Evolutionary conservation across 2,329 filamentous ascomycete species (phyloP).

Genomic region (Clonostachys rosea): DNA sequence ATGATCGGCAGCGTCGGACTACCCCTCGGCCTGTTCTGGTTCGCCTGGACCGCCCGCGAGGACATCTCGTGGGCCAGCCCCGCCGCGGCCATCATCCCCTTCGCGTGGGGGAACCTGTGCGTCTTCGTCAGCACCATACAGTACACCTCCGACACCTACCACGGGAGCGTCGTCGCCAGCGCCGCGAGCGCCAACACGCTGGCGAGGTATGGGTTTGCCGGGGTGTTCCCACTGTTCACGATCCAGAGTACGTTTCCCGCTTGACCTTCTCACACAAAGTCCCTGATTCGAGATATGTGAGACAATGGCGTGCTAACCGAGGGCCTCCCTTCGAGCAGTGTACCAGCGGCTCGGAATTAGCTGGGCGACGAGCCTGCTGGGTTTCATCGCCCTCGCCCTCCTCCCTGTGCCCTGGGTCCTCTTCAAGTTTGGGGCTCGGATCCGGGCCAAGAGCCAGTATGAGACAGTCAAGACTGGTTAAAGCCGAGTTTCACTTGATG

Average conservation of each 20-base stretch:
- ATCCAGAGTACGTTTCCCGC: slow-evolving; percentile 44
- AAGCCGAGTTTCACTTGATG: neutral
- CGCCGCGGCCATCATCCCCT: slow-evolving; percentile 45
- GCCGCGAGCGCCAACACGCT: slow-evolving; percentile 56
- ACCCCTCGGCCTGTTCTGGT: slow-evolving; percentile 53
- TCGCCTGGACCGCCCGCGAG: slow-evolving; percentile 47
- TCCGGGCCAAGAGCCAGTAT: slow-evolving; percentile 33
- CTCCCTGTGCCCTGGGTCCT: slow-evolving; percentile 49
- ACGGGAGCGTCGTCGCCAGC: slow-evolving; percentile 48
- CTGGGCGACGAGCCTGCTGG: slow-evolving; percentile 42
- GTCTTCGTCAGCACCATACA: slow-evolving; percentile 49
- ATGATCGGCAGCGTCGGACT: slow-evolving; percentile 53
- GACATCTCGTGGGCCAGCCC: slow-evolving; percentile 45
- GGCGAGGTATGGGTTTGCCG: slow-evolving; percentile 48
- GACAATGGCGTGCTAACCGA: no score
- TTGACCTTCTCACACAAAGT: neutral
- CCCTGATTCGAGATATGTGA: no score
- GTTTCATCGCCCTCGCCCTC: slow-evolving; percentile 39
- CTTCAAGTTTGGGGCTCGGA: slow-evolving; percentile 38
- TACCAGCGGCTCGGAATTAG: slow-evolving; percentile 33
- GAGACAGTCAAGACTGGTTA: slow-evolving; percentile 20
- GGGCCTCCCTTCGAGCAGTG: slow-evolving; percentile 18
- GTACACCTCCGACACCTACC: slow-evolving; percentile 53
- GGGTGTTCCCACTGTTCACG: slow-evolving; percentile 56
- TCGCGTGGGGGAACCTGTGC: slow-evolving; percentile 56